phyloP scores from a whole-genome alignment of 2,329 filamentous ascomycete species.

The Venturia oleaginea region DNA sequence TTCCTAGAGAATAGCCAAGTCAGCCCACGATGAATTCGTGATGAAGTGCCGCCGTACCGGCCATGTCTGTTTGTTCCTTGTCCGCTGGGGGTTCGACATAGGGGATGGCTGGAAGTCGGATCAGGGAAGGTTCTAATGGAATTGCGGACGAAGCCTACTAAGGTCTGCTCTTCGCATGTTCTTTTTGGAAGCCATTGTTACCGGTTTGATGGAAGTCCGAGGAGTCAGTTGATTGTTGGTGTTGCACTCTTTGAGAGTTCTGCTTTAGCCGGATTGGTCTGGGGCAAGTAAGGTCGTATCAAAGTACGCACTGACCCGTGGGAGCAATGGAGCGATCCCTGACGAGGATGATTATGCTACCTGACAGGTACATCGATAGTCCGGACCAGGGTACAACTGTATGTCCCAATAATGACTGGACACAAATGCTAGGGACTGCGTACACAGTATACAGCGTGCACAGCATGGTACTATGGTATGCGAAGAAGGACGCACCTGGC shows the following conservation, averaged over 20 bases:
- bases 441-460: no score
- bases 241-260: not conserved
- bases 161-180: slow-evolving; percentile 69
- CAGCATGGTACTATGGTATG: no score
- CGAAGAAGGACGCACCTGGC: not conserved
- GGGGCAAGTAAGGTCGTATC: not conserved
- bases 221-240: not conserved
- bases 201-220: not conserved
- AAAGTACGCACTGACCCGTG: not conserved
- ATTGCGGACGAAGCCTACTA: slow-evolving; percentile 40
- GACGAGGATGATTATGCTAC: not conserved
- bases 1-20: slow-evolving; percentile 32
- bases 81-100: slow-evolving; percentile 68
- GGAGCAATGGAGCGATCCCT: not conserved
- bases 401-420: no score
- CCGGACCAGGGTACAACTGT: no score
- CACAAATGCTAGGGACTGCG: no score
- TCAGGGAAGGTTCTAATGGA: not conserved
- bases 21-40: slow-evolving; percentile 19
- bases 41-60: slow-evolving; percentile 41
- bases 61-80: slow-evolving; percentile 57
- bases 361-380: not conserved
- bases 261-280: not conserved
- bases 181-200: slow-evolving; percentile 54
- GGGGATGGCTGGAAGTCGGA: slow-evolving; percentile 59